A percentile compares a stretch with the other conserved stretches of the same genome.
These are phyloP conservation scores for Mercurialis annua DNA, from an alignment of 345 rosid genomes.

Conservation along the genomic window DNA sequence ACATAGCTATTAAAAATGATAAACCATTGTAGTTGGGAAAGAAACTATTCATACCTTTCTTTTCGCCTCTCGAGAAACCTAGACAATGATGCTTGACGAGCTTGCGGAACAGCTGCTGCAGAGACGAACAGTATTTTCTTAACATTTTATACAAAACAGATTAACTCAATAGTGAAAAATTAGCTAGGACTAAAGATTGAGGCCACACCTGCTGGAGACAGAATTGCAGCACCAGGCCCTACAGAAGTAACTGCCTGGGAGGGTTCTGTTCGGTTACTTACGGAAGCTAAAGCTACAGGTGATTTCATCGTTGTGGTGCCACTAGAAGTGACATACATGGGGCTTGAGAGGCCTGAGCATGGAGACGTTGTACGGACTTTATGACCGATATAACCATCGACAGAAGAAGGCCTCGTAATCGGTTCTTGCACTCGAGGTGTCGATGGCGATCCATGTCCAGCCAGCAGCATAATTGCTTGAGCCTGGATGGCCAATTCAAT, in stretches of 20 bases:
- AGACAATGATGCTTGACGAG: constrained; percentile 33
- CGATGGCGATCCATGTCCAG: constrained; percentile 21
- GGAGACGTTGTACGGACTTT: constrained; percentile 3
- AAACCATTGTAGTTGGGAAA: neutral
- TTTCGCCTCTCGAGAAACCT: constrained; percentile 36
- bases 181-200: neutral
- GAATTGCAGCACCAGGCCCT: constrained; percentile 17
- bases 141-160: neutral
- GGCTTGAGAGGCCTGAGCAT: constrained; percentile 22
- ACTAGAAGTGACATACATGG: constrained; percentile 24
- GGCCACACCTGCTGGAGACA: constrained; percentile 42
- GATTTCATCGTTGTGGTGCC: constrained; percentile 17
- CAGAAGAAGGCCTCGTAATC: neutral
- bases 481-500: constrained; percentile 23
- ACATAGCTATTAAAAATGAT: neutral
- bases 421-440: constrained; percentile 15
- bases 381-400: constrained; percentile 8
- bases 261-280: constrained; percentile 17
- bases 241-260: neutral
- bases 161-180: neutral
- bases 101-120: constrained; percentile 39
- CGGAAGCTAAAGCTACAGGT: constrained; percentile 20
- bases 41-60: constrained; percentile 23
- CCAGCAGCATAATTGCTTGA: constrained; percentile 31
- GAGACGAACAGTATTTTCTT: neutral